A percentile compares a stretch with the other conserved stretches of the same genome.
Conservation (phyloP, 768 basidiomycete genomes). For the Panellus pusillus region DNA sequence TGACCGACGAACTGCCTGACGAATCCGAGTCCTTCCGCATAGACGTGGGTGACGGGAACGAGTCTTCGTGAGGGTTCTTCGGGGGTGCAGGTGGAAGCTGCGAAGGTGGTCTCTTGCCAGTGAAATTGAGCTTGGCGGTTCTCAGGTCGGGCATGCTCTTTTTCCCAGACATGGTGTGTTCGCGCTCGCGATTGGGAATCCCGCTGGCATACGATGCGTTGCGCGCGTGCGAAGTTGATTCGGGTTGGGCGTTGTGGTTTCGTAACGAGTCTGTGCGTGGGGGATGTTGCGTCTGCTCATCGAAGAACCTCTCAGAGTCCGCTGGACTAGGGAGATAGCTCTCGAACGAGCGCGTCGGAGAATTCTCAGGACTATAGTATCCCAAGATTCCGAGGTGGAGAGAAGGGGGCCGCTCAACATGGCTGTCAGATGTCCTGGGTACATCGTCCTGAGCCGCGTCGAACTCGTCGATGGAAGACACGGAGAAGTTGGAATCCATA, state of each 20-base stretch:
- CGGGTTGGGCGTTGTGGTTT: slow-evolving; percentile 24
- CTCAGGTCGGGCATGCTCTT: slow-evolving; percentile 89
- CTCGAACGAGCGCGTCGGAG: slow-evolving; percentile 53
- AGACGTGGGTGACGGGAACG: slow-evolving; percentile 40
- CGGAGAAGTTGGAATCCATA: slow-evolving; percentile 55
- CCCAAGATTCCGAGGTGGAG: slow-evolving; percentile 48
- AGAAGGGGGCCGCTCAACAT: slow-evolving; percentile 45
- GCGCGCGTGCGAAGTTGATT: slow-evolving; percentile 37
- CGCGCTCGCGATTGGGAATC: slow-evolving; percentile 35
- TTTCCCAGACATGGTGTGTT: slow-evolving; percentile 50
- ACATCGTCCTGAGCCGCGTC: slow-evolving; percentile 36
- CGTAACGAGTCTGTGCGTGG: slow-evolving; percentile 20
- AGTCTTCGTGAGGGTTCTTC: slow-evolving; percentile 30
- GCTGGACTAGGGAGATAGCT: slow-evolving; percentile 58
- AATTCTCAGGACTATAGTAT: slow-evolving; percentile 39
- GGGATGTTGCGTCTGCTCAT: slow-evolving; percentile 33
- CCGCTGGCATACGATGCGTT: slow-evolving; percentile 52
- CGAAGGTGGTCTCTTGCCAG: slow-evolving; percentile 28
- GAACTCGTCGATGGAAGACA: slow-evolving; percentile 42
- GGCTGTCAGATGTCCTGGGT: slow-evolving; percentile 23
- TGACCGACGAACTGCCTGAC: slow-evolving; percentile 28
- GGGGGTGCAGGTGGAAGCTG: slow-evolving; percentile 22
- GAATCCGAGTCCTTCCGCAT: slow-evolving; percentile 50
- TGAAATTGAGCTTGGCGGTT: slow-evolving; percentile 43
- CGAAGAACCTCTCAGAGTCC: slow-evolving; percentile 51